Evolutionary conservation across 176 grass and related monocot species (phyloP), one percentile per base, ranked within the genome.

Genomic region (Puccinellia tenuiflora): DNA sequence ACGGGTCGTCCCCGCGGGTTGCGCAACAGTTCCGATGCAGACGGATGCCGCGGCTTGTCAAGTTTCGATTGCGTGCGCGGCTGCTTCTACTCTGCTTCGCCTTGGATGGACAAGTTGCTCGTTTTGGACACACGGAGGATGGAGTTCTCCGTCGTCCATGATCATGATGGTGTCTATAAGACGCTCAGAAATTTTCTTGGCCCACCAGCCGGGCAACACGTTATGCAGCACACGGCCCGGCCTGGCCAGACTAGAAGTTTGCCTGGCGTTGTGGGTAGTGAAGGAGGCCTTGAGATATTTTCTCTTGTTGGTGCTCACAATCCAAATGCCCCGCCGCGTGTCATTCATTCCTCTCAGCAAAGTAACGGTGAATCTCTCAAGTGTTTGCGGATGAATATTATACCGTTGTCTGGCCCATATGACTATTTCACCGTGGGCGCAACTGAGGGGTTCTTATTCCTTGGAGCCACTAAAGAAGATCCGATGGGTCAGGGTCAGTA

Each of bases 51-150:
- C 5, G 68, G 22, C 54, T 13, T 71, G 21, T 25, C 16, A 8
- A 40, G n/a, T 22, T 68, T 31, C 9, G 17, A 80, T 21, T 74
- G 40, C 9, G 45, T 17, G 2, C 2, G 17, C 0, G 68, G 45
- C 57, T 56, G 69, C 21, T 75, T 81, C 85, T 86, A 67, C 78
- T 86, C 78, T 6, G 25, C 68, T 0, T 28, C 13, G 6, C 56
- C 7, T 30, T 75, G 22, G 56, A 7, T 0, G 43, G 56, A 64
- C 20, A 67, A 34, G 12, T 8, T 37, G 5, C 59, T 87, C 8
- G 37, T 68, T 14, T 28, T 87, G 4, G 59, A 87, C 9, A 13
- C 47, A 0, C 1, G 26, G 6, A 81, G 0, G 13, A 87, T 81
- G 69, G 59, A 86, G 47, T 81, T 81, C 6, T 86, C 69, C 4